A percentile compares a stretch with the other conserved stretches of the same genome.
These are phyloP conservation scores for Coniochaeta sp. DNA, from an alignment of 2,329 filamentous ascomycete genomes.

Conservation along the genomic window DNA sequence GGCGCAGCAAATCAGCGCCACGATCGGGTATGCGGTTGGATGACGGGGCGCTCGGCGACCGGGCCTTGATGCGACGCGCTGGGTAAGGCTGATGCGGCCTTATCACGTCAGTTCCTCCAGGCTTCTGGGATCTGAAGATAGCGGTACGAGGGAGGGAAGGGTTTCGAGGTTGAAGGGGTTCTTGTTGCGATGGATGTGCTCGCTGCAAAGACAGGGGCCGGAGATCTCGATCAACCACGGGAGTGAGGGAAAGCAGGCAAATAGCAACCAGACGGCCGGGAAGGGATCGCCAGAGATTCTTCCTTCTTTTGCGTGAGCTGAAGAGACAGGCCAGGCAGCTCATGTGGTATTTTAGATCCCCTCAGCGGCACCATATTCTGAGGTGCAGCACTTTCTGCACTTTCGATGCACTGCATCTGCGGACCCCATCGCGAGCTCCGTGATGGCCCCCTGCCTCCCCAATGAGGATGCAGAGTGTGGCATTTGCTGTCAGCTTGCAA, in stretches of 20 bases:
- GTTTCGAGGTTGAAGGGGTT: not conserved
- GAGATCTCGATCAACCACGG: not conserved
- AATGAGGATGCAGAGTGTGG: conserved; percentile 1
- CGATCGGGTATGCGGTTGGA: not conserved
- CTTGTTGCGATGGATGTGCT: not conserved
- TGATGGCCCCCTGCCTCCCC: not conserved
- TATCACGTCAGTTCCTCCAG: not conserved
- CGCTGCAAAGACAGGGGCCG: not conserved
- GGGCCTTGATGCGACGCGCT: not conserved
- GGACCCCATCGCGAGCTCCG: not conserved
- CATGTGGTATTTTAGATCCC: too few species aligned
- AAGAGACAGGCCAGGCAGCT: not conserved
- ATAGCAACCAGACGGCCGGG: conserved; percentile 4
- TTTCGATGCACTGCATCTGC: not conserved
- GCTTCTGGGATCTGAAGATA: not conserved
- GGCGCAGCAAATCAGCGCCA: conserved; percentile 1
- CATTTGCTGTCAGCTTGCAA: not conserved
- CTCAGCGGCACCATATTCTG: too few species aligned
- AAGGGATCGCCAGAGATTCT: conserved; percentile 5
- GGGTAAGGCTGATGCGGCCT: not conserved
- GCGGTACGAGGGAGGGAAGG: too few species aligned
- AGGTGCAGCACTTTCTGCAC: not conserved
- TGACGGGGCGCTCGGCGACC: not conserved
- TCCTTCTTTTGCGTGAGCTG: conserved; percentile 1
- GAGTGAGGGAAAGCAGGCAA: not conserved